Evolutionary conservation across 192 early-diverging fungal genomes (phyloP), one percentile per base, ranked within the genome.

Genomic region (Dimargaris verticillata): DNA sequence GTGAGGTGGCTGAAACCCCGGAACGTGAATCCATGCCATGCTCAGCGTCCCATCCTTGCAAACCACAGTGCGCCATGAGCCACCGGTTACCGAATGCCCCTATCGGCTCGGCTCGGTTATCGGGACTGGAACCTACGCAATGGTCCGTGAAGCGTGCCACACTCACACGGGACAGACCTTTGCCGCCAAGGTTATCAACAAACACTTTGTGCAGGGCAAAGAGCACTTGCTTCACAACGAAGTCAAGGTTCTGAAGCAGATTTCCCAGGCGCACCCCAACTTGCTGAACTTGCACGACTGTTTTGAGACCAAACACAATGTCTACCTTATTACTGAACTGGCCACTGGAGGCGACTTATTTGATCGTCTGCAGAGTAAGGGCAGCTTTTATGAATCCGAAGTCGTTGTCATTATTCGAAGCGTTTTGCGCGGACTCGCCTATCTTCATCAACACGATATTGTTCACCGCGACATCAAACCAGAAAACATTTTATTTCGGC

Each of bases 291-390:
- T 89, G 17, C 67, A 77, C 14, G 89, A 92, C 68, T 86, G 85
- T 74, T 92, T 92, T 67, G 85, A 89, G 62, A 87, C 89, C 0
- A 57, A 78, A 2, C 75, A 84, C 66, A 86, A 85, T 67, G 79
- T 85, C 47, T 91, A 91, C 61, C 62, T 91, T 42, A 79, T 91
- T 15, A 87, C 80, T 11, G 88, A 89, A 63, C 69, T 85, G 50
- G 86, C 82, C 29, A 78, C 77, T 7, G 95, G 95, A 38, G 93
- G 93, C 25, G 95, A 99, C 71, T 72, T 99, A 28, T 96, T 95
- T 68, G 88, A 95, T 64, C 75, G 87, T 38, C 87, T 98, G 57
- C 80, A 69, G 64, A 76, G 68, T 52, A 78, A 79, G 72, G 82
- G 68, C 51, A 80, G 61, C 58, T 86, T 86, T 53, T 77, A 73